These are phyloP conservation scores for Oxalis stricta DNA, from an alignment of 441 rosid species.

Conservation along the genomic window DNA sequence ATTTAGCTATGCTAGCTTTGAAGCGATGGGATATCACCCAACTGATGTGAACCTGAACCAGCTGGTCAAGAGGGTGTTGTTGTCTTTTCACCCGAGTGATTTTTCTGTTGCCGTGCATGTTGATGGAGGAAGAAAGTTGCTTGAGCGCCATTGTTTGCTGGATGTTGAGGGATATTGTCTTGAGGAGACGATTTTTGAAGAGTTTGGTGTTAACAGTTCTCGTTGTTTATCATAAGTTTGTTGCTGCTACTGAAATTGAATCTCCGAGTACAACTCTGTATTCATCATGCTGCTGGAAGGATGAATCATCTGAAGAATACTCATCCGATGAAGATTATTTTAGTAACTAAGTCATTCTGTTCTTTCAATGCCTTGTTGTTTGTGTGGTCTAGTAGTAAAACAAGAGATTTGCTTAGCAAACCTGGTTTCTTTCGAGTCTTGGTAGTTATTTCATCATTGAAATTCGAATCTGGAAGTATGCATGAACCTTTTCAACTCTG, in stretches of 20 bases:
- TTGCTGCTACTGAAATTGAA: slow-evolving; percentile 10
- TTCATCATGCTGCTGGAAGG: slow-evolving; percentile 40
- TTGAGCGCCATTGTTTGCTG: slow-evolving; percentile 17
- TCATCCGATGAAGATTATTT: too few species aligned
- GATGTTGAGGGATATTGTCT: slow-evolving; percentile 38
- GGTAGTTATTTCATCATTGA: too few species aligned
- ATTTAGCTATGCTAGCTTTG: slow-evolving; percentile 85
- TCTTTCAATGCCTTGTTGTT: too few species aligned
- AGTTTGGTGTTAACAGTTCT: slow-evolving; percentile 44
- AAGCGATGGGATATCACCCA: slow-evolving; percentile 45
- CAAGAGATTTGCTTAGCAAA: too few species aligned
- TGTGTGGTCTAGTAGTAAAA: too few species aligned
- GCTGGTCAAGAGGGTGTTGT: slow-evolving; percentile 45
- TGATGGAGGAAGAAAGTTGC: slow-evolving; percentile 12
- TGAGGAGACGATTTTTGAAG: slow-evolving; percentile 41
- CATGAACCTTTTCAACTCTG: too few species aligned
- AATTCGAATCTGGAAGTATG: too few species aligned
- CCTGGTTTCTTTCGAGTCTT: too few species aligned
- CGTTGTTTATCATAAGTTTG: slow-evolving; percentile 45
- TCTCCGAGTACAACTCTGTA: slow-evolving; percentile 49
- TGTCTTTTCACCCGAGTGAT: slow-evolving; percentile 46
- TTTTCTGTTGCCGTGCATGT: slow-evolving; percentile 56
- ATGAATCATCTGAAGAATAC: slow-evolving; percentile 33
- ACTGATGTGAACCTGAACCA: slow-evolving; percentile 17
- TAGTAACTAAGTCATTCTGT: too few species aligned